A percentile compares a stretch with the other conserved stretches of the same genome.
These are phyloP conservation scores for Laetiporus sulphureus DNA, from an alignment of 1,284 basidiomycete species.

Conservation along the genomic window DNA sequence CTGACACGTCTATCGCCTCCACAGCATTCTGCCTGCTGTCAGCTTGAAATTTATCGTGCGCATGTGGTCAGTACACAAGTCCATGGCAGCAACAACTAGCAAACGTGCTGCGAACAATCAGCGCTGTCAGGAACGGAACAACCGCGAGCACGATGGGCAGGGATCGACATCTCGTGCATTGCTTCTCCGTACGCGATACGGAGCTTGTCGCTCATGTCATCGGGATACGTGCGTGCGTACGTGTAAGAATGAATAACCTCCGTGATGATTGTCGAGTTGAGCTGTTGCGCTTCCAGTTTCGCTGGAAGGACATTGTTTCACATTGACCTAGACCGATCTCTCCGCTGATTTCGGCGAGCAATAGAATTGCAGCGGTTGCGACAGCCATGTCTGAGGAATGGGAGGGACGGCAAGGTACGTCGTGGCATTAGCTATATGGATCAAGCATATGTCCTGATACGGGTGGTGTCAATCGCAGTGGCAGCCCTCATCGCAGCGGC, in stretches of 20 bases:
- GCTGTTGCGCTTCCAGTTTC: conserved; percentile 39
- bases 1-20: conserved; percentile 2
- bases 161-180: conserved; percentile 5
- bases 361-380: conserved; percentile 75
- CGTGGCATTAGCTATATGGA: too few relatives aligned
- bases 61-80: neutral
- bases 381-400: conserved; percentile 60
- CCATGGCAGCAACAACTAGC: neutral
- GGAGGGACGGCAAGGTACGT: too few relatives aligned
- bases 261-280: conserved; percentile 4
- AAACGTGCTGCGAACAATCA: neutral
- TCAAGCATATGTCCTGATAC: too few relatives aligned
- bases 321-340: conserved; percentile 59
- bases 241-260: conserved; percentile 4
- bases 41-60: conserved; percentile 1
- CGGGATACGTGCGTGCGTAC: conserved; percentile 3
- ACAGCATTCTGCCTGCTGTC: conserved; percentile 1
- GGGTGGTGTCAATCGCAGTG: too few relatives aligned
- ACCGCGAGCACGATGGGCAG: conserved; percentile 2
- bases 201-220: conserved; percentile 2
- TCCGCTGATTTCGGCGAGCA: conserved; percentile 79
- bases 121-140: conserved; percentile 1
- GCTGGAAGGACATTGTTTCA: conserved; percentile 57
- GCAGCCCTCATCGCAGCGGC: too few relatives aligned
- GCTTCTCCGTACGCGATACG: conserved; percentile 1